Conservation (phyloP, 2,329 filamentous ascomycete species). For the Fusarium torreyae region DNA sequence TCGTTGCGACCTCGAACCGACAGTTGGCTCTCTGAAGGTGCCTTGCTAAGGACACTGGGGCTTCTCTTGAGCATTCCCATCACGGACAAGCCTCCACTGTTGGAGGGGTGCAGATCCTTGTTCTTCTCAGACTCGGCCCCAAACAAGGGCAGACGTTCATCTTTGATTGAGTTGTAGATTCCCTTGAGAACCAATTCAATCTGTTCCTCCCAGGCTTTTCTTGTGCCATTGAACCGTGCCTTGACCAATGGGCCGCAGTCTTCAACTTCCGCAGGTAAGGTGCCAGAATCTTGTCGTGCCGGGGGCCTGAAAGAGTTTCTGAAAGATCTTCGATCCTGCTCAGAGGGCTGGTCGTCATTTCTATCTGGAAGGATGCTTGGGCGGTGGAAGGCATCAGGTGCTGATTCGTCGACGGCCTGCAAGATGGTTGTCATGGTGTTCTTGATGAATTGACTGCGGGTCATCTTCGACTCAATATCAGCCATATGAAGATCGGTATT, state of each 20-base stretch:
- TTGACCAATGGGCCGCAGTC: constrained; percentile 84
- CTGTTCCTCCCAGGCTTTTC: constrained; percentile 88
- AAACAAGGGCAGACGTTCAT: constrained; percentile 88
- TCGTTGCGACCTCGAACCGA: constrained; percentile 81
- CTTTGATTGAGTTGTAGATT: constrained; percentile 91
- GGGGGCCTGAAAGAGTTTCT: constrained; percentile 67
- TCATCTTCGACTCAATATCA: constrained; percentile 98
- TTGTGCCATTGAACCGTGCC: constrained; percentile 79
- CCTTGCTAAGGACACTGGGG: constrained; percentile 93
- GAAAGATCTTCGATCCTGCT: constrained; percentile 59
- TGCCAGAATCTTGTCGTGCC: constrained; percentile 60
- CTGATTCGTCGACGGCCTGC: constrained; percentile 81
- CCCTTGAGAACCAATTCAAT: constrained; percentile 92
- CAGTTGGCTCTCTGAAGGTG: constrained; percentile 84
- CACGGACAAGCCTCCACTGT: constrained; percentile 79
- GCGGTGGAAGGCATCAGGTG: constrained; percentile 75
- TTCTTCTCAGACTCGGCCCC: constrained; percentile 72
- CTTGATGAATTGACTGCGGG: constrained; percentile 91
- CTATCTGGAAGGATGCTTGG: constrained; percentile 68
- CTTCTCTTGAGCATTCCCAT: constrained; percentile 85
- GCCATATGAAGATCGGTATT: constrained; percentile 97
- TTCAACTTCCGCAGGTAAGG: constrained; percentile 57
- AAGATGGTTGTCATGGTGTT: constrained; percentile 94
- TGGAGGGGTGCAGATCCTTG: constrained; percentile 58
- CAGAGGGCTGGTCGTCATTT: constrained; percentile 56